Base-by-base conservation (phyloP, 192 early-diverging fungal genomes). In the Coemansia sp. region DNA sequence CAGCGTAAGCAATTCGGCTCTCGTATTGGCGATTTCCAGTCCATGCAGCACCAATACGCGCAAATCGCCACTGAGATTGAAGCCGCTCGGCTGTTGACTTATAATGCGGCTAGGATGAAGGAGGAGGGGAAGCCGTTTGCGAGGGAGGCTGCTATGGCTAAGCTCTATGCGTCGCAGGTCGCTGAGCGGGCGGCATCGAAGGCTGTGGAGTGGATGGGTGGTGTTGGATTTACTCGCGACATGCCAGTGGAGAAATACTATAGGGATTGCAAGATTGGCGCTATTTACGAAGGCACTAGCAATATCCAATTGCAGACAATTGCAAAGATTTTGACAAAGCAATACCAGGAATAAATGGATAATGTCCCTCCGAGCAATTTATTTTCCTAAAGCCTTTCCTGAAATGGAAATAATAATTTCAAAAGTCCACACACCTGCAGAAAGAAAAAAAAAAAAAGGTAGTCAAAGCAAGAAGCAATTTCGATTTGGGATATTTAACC, bases 131-230 rank as follows among this genome's bases (percentile, higher is more conserved):
- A 89, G 79, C 73, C 83, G 36, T 97, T 99, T 69, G 85, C 95
- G 43, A 96, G 93, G 88, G 89, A 99, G 83, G 97, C 97, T 57
- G 95, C 95, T 43, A 97, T 99, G 95, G 95, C 95, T 65, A 99
- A 99, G 84, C 84, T 97, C 24, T 97, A 93, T 74, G 88, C 95
- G 20, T 93, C 91, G 60, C 95, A 97, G 84, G 89, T 99, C 62
- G 97, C 97, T 37, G 94, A 99, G 75, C 83, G 86, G 60, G 86
- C 93, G 31, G 88, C 95, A 8, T 89, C 91, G 14, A 90, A 89
- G 72, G 91, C 93, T 37, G 88, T 99, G 61, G 97, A 99, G 84
- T 99, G 95, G 95, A 86, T 94, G 75, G 97, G 97, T 76, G 97
- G 97, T 60, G 89, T 97, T 63, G 97, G 95, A 9, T 99, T 99